Percentiles rank a stretch among this genome's conserved stretches.
Conservation (phyloP, 305 asterid species). For the Ilex paraguariensis region DNA sequence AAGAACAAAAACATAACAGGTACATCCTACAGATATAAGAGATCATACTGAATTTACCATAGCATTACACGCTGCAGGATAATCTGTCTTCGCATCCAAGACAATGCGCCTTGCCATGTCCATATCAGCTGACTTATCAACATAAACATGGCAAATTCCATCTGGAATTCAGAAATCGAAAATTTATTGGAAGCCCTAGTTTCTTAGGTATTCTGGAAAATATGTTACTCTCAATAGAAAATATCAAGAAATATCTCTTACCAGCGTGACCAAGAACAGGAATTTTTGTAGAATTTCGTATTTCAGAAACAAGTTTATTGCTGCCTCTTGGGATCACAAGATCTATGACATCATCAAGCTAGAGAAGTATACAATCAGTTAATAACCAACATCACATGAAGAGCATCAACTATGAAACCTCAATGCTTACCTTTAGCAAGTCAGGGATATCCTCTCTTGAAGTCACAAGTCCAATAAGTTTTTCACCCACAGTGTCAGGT, state of each 20-base stretch:
- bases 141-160: constrained; percentile 73
- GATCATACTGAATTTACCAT: constrained; percentile 30
- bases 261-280: constrained; percentile 84
- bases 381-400: too few species aligned
- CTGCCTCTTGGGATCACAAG: constrained; percentile 55
- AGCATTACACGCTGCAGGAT: constrained; percentile 79
- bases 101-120: constrained; percentile 37
- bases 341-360: constrained; percentile 53
- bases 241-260: constrained; percentile 9
- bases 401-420: too few species aligned
- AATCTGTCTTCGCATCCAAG: constrained; percentile 48
- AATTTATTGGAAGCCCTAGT: constrained; percentile 2
- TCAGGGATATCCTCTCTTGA: constrained; percentile 69
- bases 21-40: neutral
- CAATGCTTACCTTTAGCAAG: constrained; percentile 43
- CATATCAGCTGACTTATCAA: constrained; percentile 53
- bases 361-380: constrained; percentile 4
- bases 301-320: constrained; percentile 42
- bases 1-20: too few species aligned
- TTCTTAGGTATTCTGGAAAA: neutral
- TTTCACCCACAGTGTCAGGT: constrained; percentile 56
- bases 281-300: constrained; percentile 54
- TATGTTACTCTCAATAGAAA: neutral
- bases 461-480: constrained; percentile 58
- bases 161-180: constrained; percentile 28